Conservation (phyloP, 140 eudicot species). For the Bidens hawaiensis region DNA sequence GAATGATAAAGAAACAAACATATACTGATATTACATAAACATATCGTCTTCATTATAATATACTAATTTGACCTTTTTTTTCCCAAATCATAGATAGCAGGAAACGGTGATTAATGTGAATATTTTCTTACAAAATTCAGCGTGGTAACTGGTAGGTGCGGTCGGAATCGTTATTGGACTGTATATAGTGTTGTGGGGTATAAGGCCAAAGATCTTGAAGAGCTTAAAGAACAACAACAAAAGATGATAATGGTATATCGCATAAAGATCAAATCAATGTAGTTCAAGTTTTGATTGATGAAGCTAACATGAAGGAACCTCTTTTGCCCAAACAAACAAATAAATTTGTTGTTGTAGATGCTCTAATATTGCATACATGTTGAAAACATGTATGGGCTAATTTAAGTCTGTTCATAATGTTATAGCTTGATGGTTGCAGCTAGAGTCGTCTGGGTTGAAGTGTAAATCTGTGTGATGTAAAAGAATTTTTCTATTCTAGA, state of each 20-base stretch:
- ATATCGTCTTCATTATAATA: too few relatives aligned
- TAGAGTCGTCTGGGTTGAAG: background rate
- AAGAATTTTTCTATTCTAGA: too few relatives aligned
- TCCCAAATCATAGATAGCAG: too few relatives aligned
- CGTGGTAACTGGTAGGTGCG: conserved; percentile 57
- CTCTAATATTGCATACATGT: background rate
- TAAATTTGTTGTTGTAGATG: background rate
- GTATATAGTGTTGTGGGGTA: conserved; percentile 83
- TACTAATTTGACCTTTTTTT: too few relatives aligned
- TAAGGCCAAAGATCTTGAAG: conserved; percentile 57
- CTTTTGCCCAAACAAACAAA: conserved; percentile 31
- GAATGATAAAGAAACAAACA: too few relatives aligned
- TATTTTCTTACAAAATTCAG: conserved; percentile 27
- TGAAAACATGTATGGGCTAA: too few relatives aligned
- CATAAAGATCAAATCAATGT: conserved; percentile 17
- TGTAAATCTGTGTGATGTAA: too few relatives aligned
- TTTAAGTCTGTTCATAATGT: too few relatives aligned
- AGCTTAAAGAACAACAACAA: conserved; percentile 13
- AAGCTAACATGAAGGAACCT: conserved; percentile 54
- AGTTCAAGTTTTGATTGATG: conserved; percentile 28
- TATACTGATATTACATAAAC: too few relatives aligned
- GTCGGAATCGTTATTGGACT: conserved; percentile 62
- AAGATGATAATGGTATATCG: conserved; percentile 1
- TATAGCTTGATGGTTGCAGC: background rate
- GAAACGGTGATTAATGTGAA: background rate